These are phyloP conservation scores for Chytriomyces sp. DNA, from an alignment of 192 early-diverging fungal species.

Conservation along the genomic window DNA sequence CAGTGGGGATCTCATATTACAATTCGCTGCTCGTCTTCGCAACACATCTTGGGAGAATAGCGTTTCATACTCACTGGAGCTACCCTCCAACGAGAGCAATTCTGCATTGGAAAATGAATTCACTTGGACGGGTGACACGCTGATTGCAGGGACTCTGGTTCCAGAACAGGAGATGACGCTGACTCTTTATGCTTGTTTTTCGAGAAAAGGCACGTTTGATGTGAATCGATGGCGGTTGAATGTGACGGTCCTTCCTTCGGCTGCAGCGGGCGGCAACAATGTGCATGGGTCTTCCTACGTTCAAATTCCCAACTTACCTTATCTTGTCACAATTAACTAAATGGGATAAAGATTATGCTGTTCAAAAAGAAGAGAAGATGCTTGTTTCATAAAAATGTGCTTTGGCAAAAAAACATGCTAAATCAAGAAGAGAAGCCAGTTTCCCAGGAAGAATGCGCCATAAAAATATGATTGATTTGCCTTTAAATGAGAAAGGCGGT, in stretches of 20 bases:
- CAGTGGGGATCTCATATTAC: slow-evolving; percentile 59
- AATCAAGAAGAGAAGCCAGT: too few species aligned
- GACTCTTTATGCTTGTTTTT: slow-evolving; percentile 58
- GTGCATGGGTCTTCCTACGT: slow-evolving; percentile 34
- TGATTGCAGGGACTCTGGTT: slow-evolving; percentile 55
- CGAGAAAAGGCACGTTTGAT: slow-evolving; percentile 68
- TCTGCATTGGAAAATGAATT: slow-evolving; percentile 38
- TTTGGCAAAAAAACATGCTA: too few species aligned
- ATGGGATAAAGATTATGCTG: too few species aligned
- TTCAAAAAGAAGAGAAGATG: too few species aligned
- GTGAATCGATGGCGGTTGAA: slow-evolving; percentile 73
- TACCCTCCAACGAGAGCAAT: slow-evolving; percentile 36
- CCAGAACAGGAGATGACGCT: slow-evolving; percentile 54
- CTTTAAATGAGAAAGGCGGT: too few species aligned
- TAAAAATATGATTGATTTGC: too few species aligned
- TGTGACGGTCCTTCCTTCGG: slow-evolving; percentile 13
- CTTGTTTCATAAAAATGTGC: too few species aligned
- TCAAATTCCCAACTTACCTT: slow-evolving; percentile 40
- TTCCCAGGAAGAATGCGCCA: too few species aligned
- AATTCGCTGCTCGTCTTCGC: slow-evolving; percentile 57
- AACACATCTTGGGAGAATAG: slow-evolving; percentile 76
- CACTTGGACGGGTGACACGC: slow-evolving; percentile 67
- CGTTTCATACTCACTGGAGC: slow-evolving; percentile 60
- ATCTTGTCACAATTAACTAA: slow-evolving; percentile 37
- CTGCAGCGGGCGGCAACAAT: neutral